Evolutionary conservation across 176 grass and related monocot species (phyloP), one percentile per base, ranked within the genome.

Genomic region (Oryza coarctata): DNA sequence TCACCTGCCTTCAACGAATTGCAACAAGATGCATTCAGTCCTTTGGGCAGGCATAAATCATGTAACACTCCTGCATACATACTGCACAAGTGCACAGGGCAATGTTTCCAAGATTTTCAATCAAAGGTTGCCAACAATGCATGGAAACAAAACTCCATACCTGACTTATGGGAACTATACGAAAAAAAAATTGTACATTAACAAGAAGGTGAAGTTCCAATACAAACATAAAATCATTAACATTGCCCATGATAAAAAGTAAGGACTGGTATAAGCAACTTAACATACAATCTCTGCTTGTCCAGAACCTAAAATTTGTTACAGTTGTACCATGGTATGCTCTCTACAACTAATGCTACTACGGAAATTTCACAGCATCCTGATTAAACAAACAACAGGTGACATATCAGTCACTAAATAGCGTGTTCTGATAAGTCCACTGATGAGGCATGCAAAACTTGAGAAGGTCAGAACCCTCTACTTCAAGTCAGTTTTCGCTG

Each of bases 211-310:
- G 20, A 22, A 57, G 25, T 85, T 52, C 11, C 52, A n/a, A 57
- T 86, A 86, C 83, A 89, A 22, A 60, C 35, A 39, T 85, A 57
- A 35, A 75, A 76, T 71, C 69, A 71, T 41, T 49, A 71, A 62
- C 20, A 78, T 66, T 81, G 67, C 74, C 44, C 60, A 22, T n/a
- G 28, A 82, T 20, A 44, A 71, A 74, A 58, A n/a, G n/a, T n/a
- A n/a, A 71, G 68, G 70, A 34, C 44, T 33, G 27, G 14, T 20
- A 2, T 25, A 67, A 31, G 30, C 36, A 82, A 36, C 71, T 81
- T 27, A 71, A 18, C 26, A 57, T 55, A 75, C 44, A 32, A 28
- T 38, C 38, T 50, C 55, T 2, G 6, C 22, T 60, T 60, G 55
- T 11, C 36, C 41, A 65, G 26, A 66, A 72, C 72, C 41, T 72